phyloP scores from a whole-genome alignment of 345 rosid species.

The Eucalyptus grandis region DNA sequence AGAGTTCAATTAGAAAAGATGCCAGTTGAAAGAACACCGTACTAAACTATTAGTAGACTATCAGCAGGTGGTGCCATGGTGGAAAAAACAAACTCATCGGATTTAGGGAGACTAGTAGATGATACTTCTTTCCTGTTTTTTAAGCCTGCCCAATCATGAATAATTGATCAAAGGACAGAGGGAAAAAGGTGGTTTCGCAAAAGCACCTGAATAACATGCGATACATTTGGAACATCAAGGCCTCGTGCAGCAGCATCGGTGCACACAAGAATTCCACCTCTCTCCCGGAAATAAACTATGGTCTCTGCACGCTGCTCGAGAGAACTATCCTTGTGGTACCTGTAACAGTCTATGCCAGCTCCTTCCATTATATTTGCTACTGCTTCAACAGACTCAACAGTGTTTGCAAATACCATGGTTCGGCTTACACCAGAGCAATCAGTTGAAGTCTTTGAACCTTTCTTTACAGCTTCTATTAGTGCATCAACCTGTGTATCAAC shows the following conservation, averaged over 20 bases:
- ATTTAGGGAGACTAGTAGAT: neutral
- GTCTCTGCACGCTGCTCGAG: conserved; percentile 68
- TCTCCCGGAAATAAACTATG: conserved; percentile 54
- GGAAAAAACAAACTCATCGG: neutral
- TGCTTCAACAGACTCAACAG: conserved; percentile 86
- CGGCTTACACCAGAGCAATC: conserved; percentile 21
- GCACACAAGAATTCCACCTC: conserved; percentile 83
- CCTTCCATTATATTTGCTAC: conserved; percentile 61
- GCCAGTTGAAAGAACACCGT: neutral
- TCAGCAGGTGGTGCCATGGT: neutral
- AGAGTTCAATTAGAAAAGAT: neutral
- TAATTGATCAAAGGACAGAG: neutral
- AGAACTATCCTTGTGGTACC: conserved; percentile 79
- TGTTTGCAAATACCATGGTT: conserved; percentile 94
- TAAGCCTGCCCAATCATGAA: neutral
- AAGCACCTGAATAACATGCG: conserved; percentile 85
- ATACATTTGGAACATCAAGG: conserved; percentile 84
- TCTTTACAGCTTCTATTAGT: conserved; percentile 64
- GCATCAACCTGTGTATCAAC: conserved; percentile 82
- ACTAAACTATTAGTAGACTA: neutral
- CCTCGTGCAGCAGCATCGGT: conserved; percentile 99
- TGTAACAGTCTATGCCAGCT: conserved; percentile 66
- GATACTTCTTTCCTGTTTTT: neutral
- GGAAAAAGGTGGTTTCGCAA: neutral
- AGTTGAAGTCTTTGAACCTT: conserved; percentile 9